Percentiles rank a stretch among this genome's conserved stretches.
These are phyloP conservation scores for Aspergillus brunneoviolaceus DNA, from an alignment of 2,329 filamentous ascomycete species.

Conservation along the genomic window DNA sequence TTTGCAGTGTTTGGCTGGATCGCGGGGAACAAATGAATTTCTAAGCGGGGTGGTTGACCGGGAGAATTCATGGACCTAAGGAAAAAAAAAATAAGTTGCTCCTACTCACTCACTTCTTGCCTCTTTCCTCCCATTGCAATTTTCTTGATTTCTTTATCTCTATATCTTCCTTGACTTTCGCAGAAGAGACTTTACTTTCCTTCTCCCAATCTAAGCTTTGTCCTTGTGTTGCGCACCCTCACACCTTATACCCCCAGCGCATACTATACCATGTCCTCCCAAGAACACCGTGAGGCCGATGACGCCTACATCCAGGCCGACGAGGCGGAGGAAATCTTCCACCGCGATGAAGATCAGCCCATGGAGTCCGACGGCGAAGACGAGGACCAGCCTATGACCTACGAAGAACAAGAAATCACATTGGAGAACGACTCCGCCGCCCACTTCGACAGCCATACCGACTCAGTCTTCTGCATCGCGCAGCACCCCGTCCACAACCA, in stretches of 20 bases:
- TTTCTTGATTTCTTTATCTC: not conserved
- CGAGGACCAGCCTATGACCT: constrained; percentile 52
- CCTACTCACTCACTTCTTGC: not conserved
- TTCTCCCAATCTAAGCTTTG: not conserved
- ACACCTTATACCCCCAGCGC: not conserved
- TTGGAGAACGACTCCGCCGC: constrained; percentile 90
- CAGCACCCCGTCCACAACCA: constrained; percentile 79
- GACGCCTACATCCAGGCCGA: constrained; percentile 73
- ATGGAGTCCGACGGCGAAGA: constrained; percentile 74
- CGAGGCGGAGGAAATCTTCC: constrained; percentile 75
- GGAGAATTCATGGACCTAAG: constrained; percentile 12
- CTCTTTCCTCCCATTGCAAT: not conserved
- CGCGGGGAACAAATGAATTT: constrained; percentile 30
- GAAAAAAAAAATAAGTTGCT: constrained; percentile 12
- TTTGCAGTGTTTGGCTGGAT: constrained; percentile 26
- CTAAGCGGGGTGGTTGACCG: constrained; percentile 25
- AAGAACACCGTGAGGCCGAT: constrained; percentile 54
- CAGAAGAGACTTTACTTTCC: not conserved
- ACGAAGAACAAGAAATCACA: constrained; percentile 63
- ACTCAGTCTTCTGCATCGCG: constrained; percentile 92
- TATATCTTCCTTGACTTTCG: not conserved
- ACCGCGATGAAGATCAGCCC: constrained; percentile 64
- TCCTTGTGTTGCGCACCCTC: not conserved
- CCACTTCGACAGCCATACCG: constrained; percentile 86
- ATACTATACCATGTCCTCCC: constrained; percentile 34